Evolutionary conservation across 208 protist species (phyloP).

Genomic region (Strigomonas culicis): DNA sequence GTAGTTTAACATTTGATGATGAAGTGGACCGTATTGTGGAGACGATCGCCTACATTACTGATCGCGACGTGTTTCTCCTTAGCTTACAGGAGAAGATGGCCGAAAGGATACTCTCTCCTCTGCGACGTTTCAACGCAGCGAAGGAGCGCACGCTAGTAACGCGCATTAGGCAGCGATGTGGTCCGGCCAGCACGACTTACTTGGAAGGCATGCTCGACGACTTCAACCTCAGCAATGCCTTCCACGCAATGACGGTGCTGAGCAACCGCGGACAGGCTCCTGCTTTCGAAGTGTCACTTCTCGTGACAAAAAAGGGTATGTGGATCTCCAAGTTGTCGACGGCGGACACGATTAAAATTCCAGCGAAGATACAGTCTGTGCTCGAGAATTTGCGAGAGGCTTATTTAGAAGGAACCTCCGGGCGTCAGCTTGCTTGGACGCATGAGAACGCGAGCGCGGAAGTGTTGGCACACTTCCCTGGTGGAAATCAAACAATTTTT

Average conservation of each 20-base stretch:
- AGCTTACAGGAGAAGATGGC: constrained; percentile 74
- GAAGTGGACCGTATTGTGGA: constrained; percentile 61
- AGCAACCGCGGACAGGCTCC: constrained; percentile 17
- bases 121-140: constrained; percentile 48
- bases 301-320: constrained; percentile 79
- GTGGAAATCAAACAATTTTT: constrained; percentile 32
- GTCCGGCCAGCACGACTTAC: constrained; percentile 64
- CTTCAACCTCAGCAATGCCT: constrained; percentile 43
- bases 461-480: constrained; percentile 43
- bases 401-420: constrained; percentile 61
- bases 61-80: constrained; percentile 74
- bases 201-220: constrained; percentile 89
- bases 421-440: constrained; percentile 71
- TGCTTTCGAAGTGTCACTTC: constrained; percentile 43
- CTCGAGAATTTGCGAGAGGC: constrained; percentile 46
- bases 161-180: constrained; percentile 62
- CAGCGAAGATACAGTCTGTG: constrained; percentile 32
- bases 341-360: constrained; percentile 27
- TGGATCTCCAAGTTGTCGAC: constrained; percentile 54
- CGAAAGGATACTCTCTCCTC: constrained; percentile 70
- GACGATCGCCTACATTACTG: constrained; percentile 64
- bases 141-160: constrained; percentile 67
- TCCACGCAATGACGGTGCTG: constrained; percentile 45
- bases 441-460: constrained; percentile 76
- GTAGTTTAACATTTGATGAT: constrained; percentile 21